Evolutionary conservation across 2,329 filamentous ascomycete genomes (phyloP).

Genomic region (Claviceps sp.): DNA sequence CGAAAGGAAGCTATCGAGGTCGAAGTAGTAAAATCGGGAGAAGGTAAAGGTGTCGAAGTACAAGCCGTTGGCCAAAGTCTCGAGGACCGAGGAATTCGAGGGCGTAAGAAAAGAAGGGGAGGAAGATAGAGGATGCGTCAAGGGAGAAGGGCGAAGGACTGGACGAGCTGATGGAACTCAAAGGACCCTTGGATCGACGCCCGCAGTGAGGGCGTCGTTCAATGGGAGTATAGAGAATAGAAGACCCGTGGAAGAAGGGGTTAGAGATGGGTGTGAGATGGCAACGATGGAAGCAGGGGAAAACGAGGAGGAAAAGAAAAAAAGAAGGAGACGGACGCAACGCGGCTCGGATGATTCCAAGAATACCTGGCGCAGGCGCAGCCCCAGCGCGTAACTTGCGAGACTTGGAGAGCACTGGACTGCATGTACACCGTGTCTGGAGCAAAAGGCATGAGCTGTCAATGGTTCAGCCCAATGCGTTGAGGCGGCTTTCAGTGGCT

Average conservation of each 20-base stretch:
- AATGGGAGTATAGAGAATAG: constrained; percentile 12
- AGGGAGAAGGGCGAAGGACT: constrained; percentile 14
- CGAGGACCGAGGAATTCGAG: not conserved
- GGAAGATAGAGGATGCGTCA: constrained; percentile 3
- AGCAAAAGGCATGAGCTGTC: no score
- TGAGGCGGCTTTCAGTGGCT: no score
- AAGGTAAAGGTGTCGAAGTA: constrained; percentile 3
- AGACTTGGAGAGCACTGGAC: no score
- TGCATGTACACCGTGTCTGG: no score
- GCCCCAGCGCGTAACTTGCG: not conserved
- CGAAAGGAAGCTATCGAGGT: constrained; percentile 2
- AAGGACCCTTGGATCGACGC: constrained; percentile 10
- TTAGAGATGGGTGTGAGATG: constrained; percentile 11
- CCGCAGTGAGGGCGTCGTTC: constrained; percentile 12
- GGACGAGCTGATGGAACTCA: constrained; percentile 24
- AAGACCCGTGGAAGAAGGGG: constrained; percentile 3
- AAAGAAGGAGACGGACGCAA: not conserved
- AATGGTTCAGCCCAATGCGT: no score
- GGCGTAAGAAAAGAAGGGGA: not conserved
- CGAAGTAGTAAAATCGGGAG: not conserved
- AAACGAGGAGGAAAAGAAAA: constrained; percentile 9
- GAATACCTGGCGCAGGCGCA: not conserved
- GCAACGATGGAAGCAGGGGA: constrained; percentile 7
- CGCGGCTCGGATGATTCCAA: not conserved
- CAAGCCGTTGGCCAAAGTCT: not conserved